These are phyloP conservation scores for Rhododendron molle DNA, from an alignment of 148 eudicot genomes.

Conservation along the genomic window DNA sequence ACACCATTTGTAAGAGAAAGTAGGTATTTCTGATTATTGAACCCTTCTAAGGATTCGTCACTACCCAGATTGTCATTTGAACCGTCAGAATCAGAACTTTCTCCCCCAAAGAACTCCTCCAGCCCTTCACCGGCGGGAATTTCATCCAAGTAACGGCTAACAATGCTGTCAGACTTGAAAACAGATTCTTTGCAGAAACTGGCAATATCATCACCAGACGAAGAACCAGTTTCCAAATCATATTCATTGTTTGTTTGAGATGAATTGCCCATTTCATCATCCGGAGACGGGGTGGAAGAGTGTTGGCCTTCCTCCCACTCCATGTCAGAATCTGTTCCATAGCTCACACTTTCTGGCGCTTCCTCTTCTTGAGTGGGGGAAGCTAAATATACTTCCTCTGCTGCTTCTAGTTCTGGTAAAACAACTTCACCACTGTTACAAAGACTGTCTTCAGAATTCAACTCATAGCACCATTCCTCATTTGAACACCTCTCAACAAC, in stretches of 20 bases:
- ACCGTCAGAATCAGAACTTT: constrained; percentile 26
- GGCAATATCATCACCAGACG: not conserved
- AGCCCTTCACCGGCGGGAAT: constrained; percentile 15
- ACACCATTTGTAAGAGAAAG: not conserved
- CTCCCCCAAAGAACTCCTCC: constrained; percentile 30
- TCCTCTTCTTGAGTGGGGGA: constrained; percentile 17
- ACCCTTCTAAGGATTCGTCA: not conserved
- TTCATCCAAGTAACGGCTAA: constrained; percentile 24
- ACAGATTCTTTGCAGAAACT: constrained; percentile 15
- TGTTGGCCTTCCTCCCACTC: constrained; percentile 59
- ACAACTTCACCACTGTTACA: constrained; percentile 3
- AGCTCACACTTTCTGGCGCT: constrained; percentile 9
- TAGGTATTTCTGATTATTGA: not conserved
- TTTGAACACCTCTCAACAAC: constrained; percentile 22
- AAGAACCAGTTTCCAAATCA: constrained; percentile 13
- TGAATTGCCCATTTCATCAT: constrained; percentile 7
- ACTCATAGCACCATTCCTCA: constrained; percentile 12
- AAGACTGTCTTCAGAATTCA: constrained; percentile 18
- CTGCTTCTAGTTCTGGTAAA: constrained; percentile 16
- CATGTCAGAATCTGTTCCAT: constrained; percentile 43
- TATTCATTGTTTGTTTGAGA: constrained; percentile 12
- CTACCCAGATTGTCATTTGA: constrained; percentile 18
- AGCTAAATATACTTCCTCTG: constrained; percentile 2
- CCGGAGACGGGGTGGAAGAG: constrained; percentile 9
- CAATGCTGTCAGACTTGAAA: constrained; percentile 19